A percentile compares a stretch with the other conserved stretches of the same genome.
Conservation (phyloP, 768 basidiomycete species). For the Xerocomellus dryophilus region DNA sequence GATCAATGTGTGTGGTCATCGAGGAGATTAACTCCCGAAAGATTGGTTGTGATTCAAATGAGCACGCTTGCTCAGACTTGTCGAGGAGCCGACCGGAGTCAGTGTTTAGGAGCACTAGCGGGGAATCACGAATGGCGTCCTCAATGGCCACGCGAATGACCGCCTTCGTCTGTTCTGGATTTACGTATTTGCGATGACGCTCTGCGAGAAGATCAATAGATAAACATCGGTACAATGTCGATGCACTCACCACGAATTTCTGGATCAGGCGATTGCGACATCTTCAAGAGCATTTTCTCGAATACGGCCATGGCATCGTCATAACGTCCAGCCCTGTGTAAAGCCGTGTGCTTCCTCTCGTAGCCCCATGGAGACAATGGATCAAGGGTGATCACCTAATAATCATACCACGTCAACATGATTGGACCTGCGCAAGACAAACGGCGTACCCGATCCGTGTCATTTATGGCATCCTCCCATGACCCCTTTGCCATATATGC, state of each 20-base stretch:
- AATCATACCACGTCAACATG: neutral
- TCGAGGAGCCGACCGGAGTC: neutral
- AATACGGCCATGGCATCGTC: neutral
- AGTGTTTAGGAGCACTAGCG: slow-evolving; percentile 5
- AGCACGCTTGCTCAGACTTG: neutral
- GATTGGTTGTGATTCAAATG: slow-evolving; percentile 1
- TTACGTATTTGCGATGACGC: neutral
- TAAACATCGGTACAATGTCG: neutral
- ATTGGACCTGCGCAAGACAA: neutral
- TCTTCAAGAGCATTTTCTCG: slow-evolving; percentile 3
- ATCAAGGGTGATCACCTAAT: neutral
- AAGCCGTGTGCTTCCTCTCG: neutral
- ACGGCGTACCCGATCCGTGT: neutral
- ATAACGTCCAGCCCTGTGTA: neutral
- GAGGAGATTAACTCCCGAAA: slow-evolving; percentile 7
- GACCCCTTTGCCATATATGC: neutral
- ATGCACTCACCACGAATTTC: neutral
- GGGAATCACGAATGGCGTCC: slow-evolving; percentile 1
- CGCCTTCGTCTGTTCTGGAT: neutral
- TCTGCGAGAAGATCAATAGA: neutral
- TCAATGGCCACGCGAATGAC: neutral
- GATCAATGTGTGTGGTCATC: neutral
- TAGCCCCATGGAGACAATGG: neutral
- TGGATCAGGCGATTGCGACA: neutral
- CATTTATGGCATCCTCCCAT: neutral